phyloP scores from a whole-genome alignment of 2,329 filamentous ascomycete genomes.

The Capronia epimyces region DNA sequence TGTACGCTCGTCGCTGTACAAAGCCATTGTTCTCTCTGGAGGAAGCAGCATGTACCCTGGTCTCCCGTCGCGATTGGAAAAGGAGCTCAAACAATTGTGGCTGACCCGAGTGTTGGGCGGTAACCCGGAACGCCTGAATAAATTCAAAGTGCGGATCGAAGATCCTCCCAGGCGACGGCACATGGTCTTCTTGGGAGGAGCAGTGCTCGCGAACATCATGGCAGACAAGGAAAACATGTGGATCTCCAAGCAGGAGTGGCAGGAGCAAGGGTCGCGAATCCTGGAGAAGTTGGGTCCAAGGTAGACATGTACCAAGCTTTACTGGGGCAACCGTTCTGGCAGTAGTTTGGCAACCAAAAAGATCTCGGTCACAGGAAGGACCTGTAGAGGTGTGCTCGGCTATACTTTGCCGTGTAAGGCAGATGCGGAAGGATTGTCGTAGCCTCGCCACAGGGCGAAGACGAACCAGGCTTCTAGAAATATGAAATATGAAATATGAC shows the following conservation, averaged over 20 bases:
- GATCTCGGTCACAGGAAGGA: no score
- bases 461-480: no score
- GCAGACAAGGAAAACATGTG: slow-evolving; percentile 99
- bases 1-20: slow-evolving; percentile 87
- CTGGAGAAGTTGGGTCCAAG: slow-evolving; percentile 90
- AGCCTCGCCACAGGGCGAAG: no score
- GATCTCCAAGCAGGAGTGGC: slow-evolving; percentile 95
- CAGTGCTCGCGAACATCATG: slow-evolving; percentile 96
- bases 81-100: slow-evolving; percentile 98
- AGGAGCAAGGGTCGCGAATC: slow-evolving; percentile 78
- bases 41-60: slow-evolving; percentile 99
- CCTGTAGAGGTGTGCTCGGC: no score
- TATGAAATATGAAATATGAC: no score
- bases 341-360: no score
- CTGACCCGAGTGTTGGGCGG: slow-evolving; percentile 83
- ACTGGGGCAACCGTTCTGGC: no score
- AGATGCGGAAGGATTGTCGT: no score
- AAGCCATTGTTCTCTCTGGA: slow-evolving; percentile 92
- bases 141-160: slow-evolving; percentile 99
- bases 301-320: no score
- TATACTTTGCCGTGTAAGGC: no score
- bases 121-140: slow-evolving; percentile 86
- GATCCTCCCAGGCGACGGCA: slow-evolving; percentile 91
- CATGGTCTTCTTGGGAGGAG: slow-evolving; percentile 98
- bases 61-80: slow-evolving; percentile 87